phyloP scores from a whole-genome alignment of 495 filamentous ascomycete genomes.

The Aeminium ludgeri region DNA sequence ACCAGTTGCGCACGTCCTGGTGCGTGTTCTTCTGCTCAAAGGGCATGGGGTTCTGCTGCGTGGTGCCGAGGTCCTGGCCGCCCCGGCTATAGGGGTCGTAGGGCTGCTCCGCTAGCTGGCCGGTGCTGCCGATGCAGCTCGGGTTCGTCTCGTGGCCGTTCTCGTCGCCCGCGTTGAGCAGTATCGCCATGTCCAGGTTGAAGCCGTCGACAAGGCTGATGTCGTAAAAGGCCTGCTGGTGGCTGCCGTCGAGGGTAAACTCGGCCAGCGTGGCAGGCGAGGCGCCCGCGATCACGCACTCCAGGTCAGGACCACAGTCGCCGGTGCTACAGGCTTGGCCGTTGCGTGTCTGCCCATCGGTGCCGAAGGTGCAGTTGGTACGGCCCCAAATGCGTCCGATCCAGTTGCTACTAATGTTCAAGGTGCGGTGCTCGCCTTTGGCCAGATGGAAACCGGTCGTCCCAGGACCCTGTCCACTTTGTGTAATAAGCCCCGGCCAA shows the following conservation, averaged over 20 bases:
- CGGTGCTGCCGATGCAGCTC: slow-evolving; percentile 49
- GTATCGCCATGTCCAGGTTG: slow-evolving; percentile 56
- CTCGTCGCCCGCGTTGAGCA: slow-evolving; percentile 36
- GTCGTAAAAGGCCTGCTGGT: slow-evolving; percentile 58
- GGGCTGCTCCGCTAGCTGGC: slow-evolving; percentile 30
- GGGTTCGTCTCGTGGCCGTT: slow-evolving; percentile 56
- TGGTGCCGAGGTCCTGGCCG: slow-evolving; percentile 31
- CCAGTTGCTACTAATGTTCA: slow-evolving; percentile 52
- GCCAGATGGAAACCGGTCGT: slow-evolving; percentile 46
- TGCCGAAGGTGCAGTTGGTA: slow-evolving; percentile 62
- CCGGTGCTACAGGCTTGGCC: slow-evolving; percentile 50
- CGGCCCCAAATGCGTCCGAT: slow-evolving; percentile 65
- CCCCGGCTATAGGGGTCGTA: slow-evolving; percentile 28
- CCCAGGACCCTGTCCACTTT: slow-evolving; percentile 44
- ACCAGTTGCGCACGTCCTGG: slow-evolving; percentile 43
- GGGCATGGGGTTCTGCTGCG: slow-evolving; percentile 43
- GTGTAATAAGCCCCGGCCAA: slow-evolving; percentile 54
- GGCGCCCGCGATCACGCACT: slow-evolving; percentile 46
- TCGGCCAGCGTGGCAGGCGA: slow-evolving; percentile 57
- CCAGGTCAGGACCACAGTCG: slow-evolving; percentile 50
- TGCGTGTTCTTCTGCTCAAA: slow-evolving; percentile 38
- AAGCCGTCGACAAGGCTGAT: slow-evolving; percentile 75
- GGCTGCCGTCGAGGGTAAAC: slow-evolving; percentile 46
- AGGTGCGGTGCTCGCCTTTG: slow-evolving; percentile 30
- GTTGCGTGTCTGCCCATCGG: slow-evolving; percentile 35